A percentile compares a stretch with the other conserved stretches of the same genome.
Evolutionary conservation across 2,329 filamentous ascomycete species (phyloP).

Genomic region (Alternaria gaisen): DNA sequence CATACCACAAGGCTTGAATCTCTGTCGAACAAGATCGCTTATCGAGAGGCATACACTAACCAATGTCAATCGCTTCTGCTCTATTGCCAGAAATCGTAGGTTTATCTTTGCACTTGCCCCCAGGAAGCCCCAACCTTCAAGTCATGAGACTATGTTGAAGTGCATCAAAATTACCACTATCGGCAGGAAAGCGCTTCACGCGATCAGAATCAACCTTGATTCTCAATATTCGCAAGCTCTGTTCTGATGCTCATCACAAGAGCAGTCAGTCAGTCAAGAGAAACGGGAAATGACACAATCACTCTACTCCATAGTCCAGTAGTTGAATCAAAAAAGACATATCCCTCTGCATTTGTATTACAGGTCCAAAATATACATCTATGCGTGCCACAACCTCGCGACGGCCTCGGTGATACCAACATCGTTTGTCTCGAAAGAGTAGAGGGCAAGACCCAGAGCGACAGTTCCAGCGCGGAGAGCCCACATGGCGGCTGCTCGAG

Average conservation of each 20-base stretch:
- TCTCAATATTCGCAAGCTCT: neutral
- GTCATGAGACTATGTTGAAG: neutral
- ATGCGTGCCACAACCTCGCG: constrained; percentile 89
- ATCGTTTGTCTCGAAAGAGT: constrained; percentile 99
- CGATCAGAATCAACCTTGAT: neutral
- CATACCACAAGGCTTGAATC: neutral
- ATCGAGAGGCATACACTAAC: neutral
- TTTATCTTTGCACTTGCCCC: neutral
- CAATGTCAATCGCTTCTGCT: too few species aligned
- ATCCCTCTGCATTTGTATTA: constrained; percentile 14
- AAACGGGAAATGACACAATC: too few species aligned
- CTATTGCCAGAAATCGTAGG: neutral
- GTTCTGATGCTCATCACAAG: neutral
- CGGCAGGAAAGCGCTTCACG: neutral
- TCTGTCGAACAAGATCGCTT: neutral
- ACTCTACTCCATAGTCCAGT: neutral
- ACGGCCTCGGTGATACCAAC: constrained; percentile 91
- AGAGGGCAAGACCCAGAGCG: constrained; percentile 84
- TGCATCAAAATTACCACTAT: neutral
- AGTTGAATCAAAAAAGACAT: neutral
- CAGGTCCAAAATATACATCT: constrained; percentile 18
- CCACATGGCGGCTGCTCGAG: constrained; percentile 77
- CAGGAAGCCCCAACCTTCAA: neutral
- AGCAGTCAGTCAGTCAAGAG: too few species aligned
- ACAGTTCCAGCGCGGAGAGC: constrained; percentile 79